phyloP scores from a whole-genome alignment of 2,329 filamentous ascomycete species.

The Thielaviopsis populi region DNA sequence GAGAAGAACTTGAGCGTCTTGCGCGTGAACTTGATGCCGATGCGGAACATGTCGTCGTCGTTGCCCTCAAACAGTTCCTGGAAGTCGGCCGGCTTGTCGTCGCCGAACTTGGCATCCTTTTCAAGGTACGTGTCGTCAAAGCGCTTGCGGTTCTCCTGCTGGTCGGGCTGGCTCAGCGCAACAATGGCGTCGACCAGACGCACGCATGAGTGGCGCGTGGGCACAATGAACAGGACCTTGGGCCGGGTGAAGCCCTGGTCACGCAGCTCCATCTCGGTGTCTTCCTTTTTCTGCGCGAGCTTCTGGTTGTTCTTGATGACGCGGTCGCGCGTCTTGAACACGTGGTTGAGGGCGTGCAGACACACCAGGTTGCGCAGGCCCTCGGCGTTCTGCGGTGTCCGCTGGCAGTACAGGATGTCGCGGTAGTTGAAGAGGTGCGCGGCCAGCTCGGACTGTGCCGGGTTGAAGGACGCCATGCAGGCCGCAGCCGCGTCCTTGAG shows the following conservation, averaged over 20 bases:
- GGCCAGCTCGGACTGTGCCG: constrained; percentile 49
- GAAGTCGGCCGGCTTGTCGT: constrained; percentile 73
- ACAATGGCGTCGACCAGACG: constrained; percentile 65
- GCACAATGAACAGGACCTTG: constrained; percentile 79
- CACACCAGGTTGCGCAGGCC: constrained; percentile 57
- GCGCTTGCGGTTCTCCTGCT: constrained; percentile 87
- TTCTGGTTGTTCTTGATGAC: constrained; percentile 87
- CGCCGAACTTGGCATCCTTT: constrained; percentile 47
- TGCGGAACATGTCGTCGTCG: constrained; percentile 90
- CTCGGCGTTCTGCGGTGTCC: constrained; percentile 53
- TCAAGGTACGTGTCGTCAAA: constrained; percentile 73
- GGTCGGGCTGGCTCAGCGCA: constrained; percentile 62
- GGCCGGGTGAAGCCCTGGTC: constrained; percentile 94
- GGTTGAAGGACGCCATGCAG: constrained; percentile 42
- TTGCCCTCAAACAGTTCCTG: constrained; percentile 82
- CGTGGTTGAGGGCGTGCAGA: constrained; percentile 78
- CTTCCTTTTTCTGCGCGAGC: constrained; percentile 49
- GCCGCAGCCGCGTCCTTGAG: constrained; percentile 41
- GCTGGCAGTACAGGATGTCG: constrained; percentile 62
- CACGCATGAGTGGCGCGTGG: constrained; percentile 75
- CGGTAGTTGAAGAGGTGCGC: constrained; percentile 67
- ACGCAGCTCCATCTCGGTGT: constrained; percentile 55
- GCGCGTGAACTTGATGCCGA: constrained; percentile 92
- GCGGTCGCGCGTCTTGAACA: constrained; percentile 84
- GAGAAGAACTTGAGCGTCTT: constrained; percentile 93